These are phyloP conservation scores for Penicillium occitanis DNA, from an alignment of 2,329 filamentous ascomycete genomes.

Conservation along the genomic window DNA sequence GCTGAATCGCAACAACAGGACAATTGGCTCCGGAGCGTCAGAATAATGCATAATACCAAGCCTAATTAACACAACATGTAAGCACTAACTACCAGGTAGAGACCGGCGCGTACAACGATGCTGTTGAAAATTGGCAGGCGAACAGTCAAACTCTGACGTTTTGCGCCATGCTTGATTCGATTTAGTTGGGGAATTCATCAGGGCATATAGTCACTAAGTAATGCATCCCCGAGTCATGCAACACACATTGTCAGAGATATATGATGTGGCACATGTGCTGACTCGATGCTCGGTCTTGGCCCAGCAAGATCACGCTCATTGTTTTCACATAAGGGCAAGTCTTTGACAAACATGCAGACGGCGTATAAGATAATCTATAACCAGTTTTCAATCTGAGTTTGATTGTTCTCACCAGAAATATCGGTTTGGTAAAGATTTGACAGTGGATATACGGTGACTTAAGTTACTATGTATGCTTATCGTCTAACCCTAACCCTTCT, in stretches of 20 bases:
- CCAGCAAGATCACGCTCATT: not conserved
- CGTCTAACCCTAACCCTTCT: not conserved
- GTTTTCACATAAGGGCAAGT: not conserved
- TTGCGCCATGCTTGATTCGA: not conserved
- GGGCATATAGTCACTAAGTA: not conserved
- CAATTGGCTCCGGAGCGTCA: not conserved
- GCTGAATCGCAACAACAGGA: not conserved
- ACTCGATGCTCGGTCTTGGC: not conserved
- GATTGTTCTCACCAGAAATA: not conserved
- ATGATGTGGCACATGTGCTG: not conserved
- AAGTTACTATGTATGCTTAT: too few species aligned
- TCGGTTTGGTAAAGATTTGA: too few species aligned
- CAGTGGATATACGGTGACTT: too few species aligned
- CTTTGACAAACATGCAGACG: not conserved
- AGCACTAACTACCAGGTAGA: not conserved
- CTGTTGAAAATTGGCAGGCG: not conserved
- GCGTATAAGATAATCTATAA: not conserved
- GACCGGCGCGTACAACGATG: not conserved
- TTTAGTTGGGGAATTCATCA: not conserved
- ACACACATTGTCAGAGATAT: not conserved
- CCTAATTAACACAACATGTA: not conserved
- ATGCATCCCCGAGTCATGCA: not conserved
- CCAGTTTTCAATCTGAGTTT: not conserved
- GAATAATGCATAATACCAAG: not conserved
- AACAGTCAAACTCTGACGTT: not conserved